A percentile compares a stretch with the other conserved stretches of the same genome.
These are phyloP conservation scores for Canavalia gladiata DNA, from an alignment of 306 rosid genomes.

Conservation along the genomic window DNA sequence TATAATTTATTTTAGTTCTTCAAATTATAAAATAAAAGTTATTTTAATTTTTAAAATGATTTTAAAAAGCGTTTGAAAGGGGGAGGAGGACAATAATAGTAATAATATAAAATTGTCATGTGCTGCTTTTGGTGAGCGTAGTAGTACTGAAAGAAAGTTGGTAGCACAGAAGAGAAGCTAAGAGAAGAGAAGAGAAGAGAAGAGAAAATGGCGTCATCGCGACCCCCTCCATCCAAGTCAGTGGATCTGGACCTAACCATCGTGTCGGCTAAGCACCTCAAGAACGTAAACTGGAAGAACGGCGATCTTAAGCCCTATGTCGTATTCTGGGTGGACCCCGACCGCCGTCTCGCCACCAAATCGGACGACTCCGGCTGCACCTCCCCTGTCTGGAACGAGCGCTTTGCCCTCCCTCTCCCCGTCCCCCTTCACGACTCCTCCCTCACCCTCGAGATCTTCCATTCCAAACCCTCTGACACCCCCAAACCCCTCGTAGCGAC, in stretches of 20 bases:
- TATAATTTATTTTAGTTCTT: too few relatives aligned
- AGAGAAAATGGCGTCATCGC: conserved; percentile 67
- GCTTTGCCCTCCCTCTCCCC: conserved; percentile 75
- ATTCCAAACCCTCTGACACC: conserved; percentile 87
- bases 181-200: neutral
- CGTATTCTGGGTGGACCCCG: conserved; percentile 83
- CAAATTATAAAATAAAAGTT: too few relatives aligned
- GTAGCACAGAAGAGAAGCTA: neutral
- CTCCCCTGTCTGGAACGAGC: conserved; percentile 88
- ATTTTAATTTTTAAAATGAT: too few relatives aligned
- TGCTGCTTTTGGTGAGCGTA: neutral
- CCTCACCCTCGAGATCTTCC: conserved; percentile 89
- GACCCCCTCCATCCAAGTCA: conserved; percentile 75
- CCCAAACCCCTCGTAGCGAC: conserved; percentile 87
- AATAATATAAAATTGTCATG: neutral
- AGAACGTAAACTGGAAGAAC: conserved; percentile 91
- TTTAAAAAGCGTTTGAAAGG: neutral
- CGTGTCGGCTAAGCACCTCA: conserved; percentile 86
- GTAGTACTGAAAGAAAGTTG: neutral
- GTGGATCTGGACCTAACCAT: conserved; percentile 82
- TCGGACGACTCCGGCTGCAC: conserved; percentile 85
- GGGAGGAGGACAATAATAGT: neutral
- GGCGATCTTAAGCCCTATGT: conserved; percentile 88
- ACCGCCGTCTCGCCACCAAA: conserved; percentile 86
- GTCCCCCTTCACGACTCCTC: conserved; percentile 59